A percentile compares a stretch with the other conserved stretches of the same genome.
Conservation (phyloP, 495 filamentous ascomycete species). For the Penicillium crystallinum region DNA sequence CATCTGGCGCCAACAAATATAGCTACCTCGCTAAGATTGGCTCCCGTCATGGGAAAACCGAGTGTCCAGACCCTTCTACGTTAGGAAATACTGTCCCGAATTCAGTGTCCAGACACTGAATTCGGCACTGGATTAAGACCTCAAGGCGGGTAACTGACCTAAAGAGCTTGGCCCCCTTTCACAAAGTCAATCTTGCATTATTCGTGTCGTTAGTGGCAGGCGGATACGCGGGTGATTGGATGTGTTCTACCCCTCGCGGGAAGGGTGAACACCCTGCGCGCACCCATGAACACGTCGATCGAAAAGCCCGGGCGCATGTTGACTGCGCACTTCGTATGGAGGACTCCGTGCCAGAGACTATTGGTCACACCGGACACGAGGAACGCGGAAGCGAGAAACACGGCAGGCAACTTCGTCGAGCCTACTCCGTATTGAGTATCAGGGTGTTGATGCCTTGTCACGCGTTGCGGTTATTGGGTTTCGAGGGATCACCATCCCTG, state of each 20-base stretch:
- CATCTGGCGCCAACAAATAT: no score
- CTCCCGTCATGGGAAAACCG: not conserved
- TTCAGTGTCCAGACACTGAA: not conserved
- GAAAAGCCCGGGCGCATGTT: not conserved
- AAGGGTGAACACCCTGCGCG: not conserved
- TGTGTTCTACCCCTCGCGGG: not conserved
- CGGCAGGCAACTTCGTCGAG: not conserved
- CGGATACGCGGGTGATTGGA: conserved; percentile 1
- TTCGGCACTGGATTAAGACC: not conserved
- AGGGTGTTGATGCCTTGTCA: no score
- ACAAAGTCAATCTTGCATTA: conserved; percentile 4
- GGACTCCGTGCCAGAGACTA: not conserved
- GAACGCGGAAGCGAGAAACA: not conserved
- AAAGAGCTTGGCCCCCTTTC: not conserved
- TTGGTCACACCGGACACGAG: not conserved
- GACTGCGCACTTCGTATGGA: no score
- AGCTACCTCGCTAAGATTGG: no score
- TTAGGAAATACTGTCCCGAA: not conserved
- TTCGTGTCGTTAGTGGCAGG: not conserved
- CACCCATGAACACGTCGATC: conserved; percentile 1
- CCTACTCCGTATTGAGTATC: no score
- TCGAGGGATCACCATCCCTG: not conserved
- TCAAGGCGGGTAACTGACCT: not conserved
- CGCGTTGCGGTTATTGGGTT: not conserved
- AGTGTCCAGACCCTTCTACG: not conserved